Evolutionary conservation across 1,139 yeast genomes (phyloP), one percentile per base, ranked within the genome.

Genomic region (Blastobotrys arbuscula): DNA sequence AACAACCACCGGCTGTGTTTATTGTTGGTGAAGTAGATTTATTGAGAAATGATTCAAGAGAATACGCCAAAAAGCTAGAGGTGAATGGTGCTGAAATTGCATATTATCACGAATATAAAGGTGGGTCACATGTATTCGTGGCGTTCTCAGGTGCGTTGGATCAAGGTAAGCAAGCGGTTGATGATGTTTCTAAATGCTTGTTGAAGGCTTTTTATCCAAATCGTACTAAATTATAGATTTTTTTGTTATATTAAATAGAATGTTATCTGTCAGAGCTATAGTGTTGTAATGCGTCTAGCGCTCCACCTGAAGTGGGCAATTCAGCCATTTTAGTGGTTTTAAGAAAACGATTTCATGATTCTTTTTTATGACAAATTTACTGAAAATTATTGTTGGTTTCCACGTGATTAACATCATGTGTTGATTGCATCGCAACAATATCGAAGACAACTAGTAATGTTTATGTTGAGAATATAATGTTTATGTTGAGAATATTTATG

Each of bases 21-120:
- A 63, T 70, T 47, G 66, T 72, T 18, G 75, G 72, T 6, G 76
- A 66, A 45, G 69, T 75, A 55, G 79, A 75, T 55, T 72, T 74
- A 6, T 63, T 75, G 43, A 60, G 75, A 36, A 64, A 74, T 2
- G 78, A 75, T 53, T 77, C 72, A 2, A 73, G 71, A 54, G 67
- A 65, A 1, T 75, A 75, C 52, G 68, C 69, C 34, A 67, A 58
- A 5, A 74, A 75, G 54, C 61, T 75, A 52, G 57, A 58, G 50
- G 60, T 59, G 34, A 70, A 72, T 50, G 78, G 78, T 10, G 44
- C 37, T 38, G 18, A 36, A n/a, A 24, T 40, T 21, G 42, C 15
- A 3, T 36, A 18, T 36, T 36, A 36, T 19, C 40, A 48, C 28
- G 39, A 43, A 16, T 49, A 45, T 31, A 10, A 37, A 19, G 51